Evolutionary conservation across 495 filamentous ascomycete genomes (phyloP), one percentile per base, ranked within the genome.

Genomic region (Xylona heveae): DNA sequence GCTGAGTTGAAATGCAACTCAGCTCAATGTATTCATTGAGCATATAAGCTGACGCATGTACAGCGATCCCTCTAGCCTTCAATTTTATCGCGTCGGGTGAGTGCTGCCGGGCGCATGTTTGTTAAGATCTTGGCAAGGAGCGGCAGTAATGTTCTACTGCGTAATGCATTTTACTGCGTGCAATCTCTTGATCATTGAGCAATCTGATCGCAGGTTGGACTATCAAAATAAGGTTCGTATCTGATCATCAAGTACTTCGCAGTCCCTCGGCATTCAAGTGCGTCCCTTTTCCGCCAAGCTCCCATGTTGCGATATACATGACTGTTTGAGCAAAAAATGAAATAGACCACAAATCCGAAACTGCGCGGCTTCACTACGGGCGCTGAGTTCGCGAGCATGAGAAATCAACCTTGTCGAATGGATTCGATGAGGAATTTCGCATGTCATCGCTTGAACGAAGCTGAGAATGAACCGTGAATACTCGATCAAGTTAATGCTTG

Each of bases 401-500:
- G n/a, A 28, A 14, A 28, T 37, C 35, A 17, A 24, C 13, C 35
- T 37, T 23, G 13, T 35, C 35, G 17, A 9, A 24, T 7, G 18
- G 28, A 14, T 8, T 13, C 14, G 28, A 4, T 10, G 4, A 16
- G 14, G 28, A 14, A 17, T 13, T 17, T 30, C 8, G 14, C 16
- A 5, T 21, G 22, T 13, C n/a, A 19, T 9, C 13, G 13, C 35
- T 21, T 26, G 62, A 49, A 66, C 51, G 67, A 78, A 66, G 76
- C 76, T 82, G 76, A 82, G 76, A 81, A 69, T 66, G 70, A 64
- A 82, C 76, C 77, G 74, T 79, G 57, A 73, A 65, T 63, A 82
- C 77, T 80, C 77, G 77, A 81, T 74, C 77, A 81, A 81, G 76
- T 73, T 80, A 82, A 82, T 75, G 68, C 77, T 81, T 82, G 76